Conservation (phyloP, 2,329 filamentous ascomycete genomes). For the Fusarium sp. region DNA sequence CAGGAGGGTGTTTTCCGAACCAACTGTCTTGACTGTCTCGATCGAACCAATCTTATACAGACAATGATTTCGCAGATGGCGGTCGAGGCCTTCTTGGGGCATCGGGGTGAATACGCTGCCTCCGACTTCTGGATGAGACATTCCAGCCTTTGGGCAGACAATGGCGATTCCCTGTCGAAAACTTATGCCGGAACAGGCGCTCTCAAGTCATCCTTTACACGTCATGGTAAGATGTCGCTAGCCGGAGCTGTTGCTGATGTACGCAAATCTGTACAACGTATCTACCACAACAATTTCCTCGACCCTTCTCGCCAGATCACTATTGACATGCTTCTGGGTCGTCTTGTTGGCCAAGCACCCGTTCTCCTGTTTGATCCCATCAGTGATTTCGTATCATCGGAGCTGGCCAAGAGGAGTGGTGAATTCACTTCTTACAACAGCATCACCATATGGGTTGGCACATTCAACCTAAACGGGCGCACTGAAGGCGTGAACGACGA, state of each 20-base stretch:
- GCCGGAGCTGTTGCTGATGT: slow-evolving; percentile 95
- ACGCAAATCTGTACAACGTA: slow-evolving; percentile 90
- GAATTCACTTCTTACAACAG: slow-evolving; percentile 82
- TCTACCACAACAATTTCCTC: slow-evolving; percentile 98
- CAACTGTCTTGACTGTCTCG: slow-evolving; percentile 95
- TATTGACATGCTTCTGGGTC: slow-evolving; percentile 91
- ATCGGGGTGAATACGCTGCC: slow-evolving; percentile 75
- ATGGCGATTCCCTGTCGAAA: slow-evolving; percentile 91
- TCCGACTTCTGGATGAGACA: slow-evolving; percentile 93
- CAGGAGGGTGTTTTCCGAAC: slow-evolving; percentile 97
- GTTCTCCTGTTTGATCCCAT: slow-evolving; percentile 94
- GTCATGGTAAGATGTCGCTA: slow-evolving; percentile 94
- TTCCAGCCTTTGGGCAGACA: slow-evolving; percentile 95
- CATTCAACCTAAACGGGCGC: slow-evolving; percentile 94
- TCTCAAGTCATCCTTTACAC: slow-evolving; percentile 93
- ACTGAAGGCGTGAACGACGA: slow-evolving; percentile 83
- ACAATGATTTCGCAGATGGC: slow-evolving; percentile 96
- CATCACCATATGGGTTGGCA: slow-evolving; percentile 87
- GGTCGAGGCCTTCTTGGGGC: slow-evolving; percentile 83
- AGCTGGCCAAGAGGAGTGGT: slow-evolving; percentile 74
- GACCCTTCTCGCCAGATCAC: slow-evolving; percentile 94
- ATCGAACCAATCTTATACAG: slow-evolving; percentile 95
- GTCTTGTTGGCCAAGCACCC: slow-evolving; percentile 83
- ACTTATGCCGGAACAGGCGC: slow-evolving; percentile 98
- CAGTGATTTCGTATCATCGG: slow-evolving; percentile 86